Conservation (phyloP, 108 stramenopile genomes). For the Skeletonema grethae region DNA sequence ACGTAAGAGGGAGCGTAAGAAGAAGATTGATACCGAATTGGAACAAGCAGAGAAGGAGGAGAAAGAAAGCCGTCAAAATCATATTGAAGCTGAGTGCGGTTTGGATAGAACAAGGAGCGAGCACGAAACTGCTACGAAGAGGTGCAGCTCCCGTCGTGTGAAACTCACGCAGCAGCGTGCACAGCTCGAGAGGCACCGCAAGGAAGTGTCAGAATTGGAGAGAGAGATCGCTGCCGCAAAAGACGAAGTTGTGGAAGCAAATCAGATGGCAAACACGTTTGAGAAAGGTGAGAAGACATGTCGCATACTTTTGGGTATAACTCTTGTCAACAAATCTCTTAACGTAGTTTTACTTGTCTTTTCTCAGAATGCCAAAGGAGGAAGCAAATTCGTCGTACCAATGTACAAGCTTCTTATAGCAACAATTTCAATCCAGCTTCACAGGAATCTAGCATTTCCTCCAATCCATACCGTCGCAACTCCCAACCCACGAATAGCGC, state of each 20-base stretch:
- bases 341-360: background rate
- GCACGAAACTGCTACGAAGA: slow-evolving; percentile 25
- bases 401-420: slow-evolving; percentile 16
- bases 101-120: slow-evolving; percentile 32
- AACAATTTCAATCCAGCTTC: slow-evolving; percentile 26
- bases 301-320: background rate
- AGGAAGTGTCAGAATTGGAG: slow-evolving; percentile 43
- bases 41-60: slow-evolving; percentile 29
- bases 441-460: background rate
- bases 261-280: slow-evolving; percentile 31
- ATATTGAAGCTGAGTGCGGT: slow-evolving; percentile 36
- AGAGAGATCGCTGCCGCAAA: slow-evolving; percentile 15
- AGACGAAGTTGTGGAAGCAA: slow-evolving; percentile 26
- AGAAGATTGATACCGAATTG: slow-evolving; percentile 29
- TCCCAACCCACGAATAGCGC: background rate
- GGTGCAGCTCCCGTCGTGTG: slow-evolving; percentile 30
- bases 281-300: slow-evolving; percentile 28
- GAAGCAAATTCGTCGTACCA: slow-evolving; percentile 18
- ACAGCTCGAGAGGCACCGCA: slow-evolving; percentile 42
- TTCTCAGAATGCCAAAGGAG: slow-evolving; percentile 23
- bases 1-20: slow-evolving; percentile 15
- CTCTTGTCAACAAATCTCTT: background rate
- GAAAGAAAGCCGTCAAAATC: slow-evolving; percentile 24
- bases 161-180: slow-evolving; percentile 45
- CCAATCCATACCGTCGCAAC: slow-evolving; percentile 18